Evolutionary conservation across 2,329 filamentous ascomycete genomes (phyloP).

Genomic region (Fusarium liriodendri): DNA sequence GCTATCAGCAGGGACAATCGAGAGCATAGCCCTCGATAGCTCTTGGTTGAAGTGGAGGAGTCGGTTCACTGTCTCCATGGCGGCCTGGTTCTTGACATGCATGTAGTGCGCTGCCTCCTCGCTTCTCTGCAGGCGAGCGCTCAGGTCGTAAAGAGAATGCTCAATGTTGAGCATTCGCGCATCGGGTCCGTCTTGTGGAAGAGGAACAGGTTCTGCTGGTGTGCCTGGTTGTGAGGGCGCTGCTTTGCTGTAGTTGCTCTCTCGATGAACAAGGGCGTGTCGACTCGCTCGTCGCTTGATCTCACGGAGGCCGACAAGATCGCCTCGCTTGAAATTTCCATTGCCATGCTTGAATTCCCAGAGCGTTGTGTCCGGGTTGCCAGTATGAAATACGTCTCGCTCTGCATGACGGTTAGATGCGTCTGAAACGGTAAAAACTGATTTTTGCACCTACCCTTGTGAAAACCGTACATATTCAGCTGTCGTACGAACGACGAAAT

Average conservation of each 20-base stretch:
- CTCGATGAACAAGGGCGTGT: slow-evolving; percentile 91
- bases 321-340: slow-evolving; percentile 95
- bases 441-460: slow-evolving; percentile 77
- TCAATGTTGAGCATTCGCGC: slow-evolving; percentile 80
- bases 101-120: slow-evolving; percentile 87
- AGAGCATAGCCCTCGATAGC: slow-evolving; percentile 78
- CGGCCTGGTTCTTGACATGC: slow-evolving; percentile 82
- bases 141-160: slow-evolving; percentile 84
- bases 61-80: slow-evolving; percentile 83
- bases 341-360: slow-evolving; percentile 99
- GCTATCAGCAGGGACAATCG: slow-evolving; percentile 80
- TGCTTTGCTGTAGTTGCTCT: slow-evolving; percentile 84
- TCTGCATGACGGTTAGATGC: slow-evolving; percentile 64
- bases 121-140: slow-evolving; percentile 78
- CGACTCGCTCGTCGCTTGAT: slow-evolving; percentile 95
- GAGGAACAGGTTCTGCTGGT: slow-evolving; percentile 82
- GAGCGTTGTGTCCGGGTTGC: slow-evolving; percentile 89
- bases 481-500: slow-evolving; percentile 98
- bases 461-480: slow-evolving; percentile 99
- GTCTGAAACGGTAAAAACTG: neutral
- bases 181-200: slow-evolving; percentile 79
- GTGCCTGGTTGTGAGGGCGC: slow-evolving; percentile 82
- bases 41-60: slow-evolving; percentile 84
- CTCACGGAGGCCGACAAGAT: slow-evolving; percentile 89
- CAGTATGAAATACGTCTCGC: slow-evolving; percentile 97